These are phyloP conservation scores for Wallacemonas sp. DNA, from an alignment of 208 protist species.

Conservation along the genomic window DNA sequence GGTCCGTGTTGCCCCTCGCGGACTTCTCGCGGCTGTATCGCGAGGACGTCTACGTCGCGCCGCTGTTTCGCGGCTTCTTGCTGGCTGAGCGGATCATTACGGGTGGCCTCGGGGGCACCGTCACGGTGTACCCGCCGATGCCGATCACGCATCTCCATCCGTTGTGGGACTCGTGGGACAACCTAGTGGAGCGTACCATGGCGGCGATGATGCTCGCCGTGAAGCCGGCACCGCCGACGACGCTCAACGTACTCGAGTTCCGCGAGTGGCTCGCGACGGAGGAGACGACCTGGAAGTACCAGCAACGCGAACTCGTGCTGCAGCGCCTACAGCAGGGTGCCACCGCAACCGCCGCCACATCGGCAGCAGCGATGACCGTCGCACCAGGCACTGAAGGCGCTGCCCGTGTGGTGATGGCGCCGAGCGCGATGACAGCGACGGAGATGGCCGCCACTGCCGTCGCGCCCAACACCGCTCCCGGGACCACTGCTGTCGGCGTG, in stretches of 20 bases:
- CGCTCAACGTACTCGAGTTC: constrained; percentile 67
- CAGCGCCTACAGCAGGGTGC: constrained; percentile 19
- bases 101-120: constrained; percentile 85
- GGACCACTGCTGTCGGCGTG: neutral
- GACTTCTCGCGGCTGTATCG: constrained; percentile 86
- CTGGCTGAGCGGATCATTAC: constrained; percentile 97
- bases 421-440: neutral
- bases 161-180: constrained; percentile 92
- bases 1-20: constrained; percentile 90
- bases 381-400: neutral
- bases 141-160: constrained; percentile 88
- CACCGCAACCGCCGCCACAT: neutral
- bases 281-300: constrained; percentile 71
- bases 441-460: constrained; percentile 18
- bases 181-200: constrained; percentile 70
- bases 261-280: constrained; percentile 78
- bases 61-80: constrained; percentile 97
- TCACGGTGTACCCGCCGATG: constrained; percentile 94
- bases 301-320: constrained; percentile 22
- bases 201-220: constrained; percentile 59
- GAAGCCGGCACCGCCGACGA: constrained; percentile 52
- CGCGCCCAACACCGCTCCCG: neutral
- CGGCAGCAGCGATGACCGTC: neutral
- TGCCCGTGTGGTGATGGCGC: neutral
- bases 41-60: constrained; percentile 96